A percentile compares a stretch with the other conserved stretches of the same genome.
Conservation (phyloP, 1,284 basidiomycete genomes). For the Ustilago xerochloae region DNA sequence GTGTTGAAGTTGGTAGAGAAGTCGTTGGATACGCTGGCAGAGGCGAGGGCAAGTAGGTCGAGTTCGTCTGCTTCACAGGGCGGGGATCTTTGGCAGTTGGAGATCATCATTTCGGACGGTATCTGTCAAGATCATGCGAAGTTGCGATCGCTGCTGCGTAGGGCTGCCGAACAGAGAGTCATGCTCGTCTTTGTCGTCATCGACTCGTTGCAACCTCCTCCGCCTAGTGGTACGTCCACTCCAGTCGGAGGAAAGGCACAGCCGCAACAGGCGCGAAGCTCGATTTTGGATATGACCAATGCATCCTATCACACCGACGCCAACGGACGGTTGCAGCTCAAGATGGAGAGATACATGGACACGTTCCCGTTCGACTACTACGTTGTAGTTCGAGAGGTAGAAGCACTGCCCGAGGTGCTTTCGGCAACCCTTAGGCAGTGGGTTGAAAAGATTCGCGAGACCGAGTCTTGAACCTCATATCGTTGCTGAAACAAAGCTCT, state of each 20-base stretch:
- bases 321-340: conserved; percentile 82
- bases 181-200: conserved; percentile 97
- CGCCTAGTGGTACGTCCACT: conserved; percentile 31
- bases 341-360: conserved; percentile 86
- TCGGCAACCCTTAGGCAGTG: conserved; percentile 91
- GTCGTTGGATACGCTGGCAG: conserved; percentile 80
- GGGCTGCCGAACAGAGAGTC: conserved; percentile 88
- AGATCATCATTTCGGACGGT: conserved; percentile 98
- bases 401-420: conserved; percentile 90
- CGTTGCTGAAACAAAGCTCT: not conserved
- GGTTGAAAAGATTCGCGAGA: conserved; percentile 68
- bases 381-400: conserved; percentile 88
- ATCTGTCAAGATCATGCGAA: conserved; percentile 95
- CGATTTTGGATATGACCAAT: conserved; percentile 92
- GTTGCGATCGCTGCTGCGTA: conserved; percentile 82
- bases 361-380: conserved; percentile 99
- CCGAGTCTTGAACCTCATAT: conserved; percentile 13
- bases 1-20: conserved; percentile 86
- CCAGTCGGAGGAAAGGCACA: conserved; percentile 2
- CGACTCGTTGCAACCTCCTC: conserved; percentile 77
- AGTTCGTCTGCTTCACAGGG: conserved; percentile 51
- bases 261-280: conserved; percentile 73
- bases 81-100: conserved; percentile 93
- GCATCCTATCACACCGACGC: conserved; percentile 82
- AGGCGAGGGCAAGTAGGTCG: conserved; percentile 77